phyloP scores from a whole-genome alignment of 768 basidiomycete species.

The Russula compacta region DNA sequence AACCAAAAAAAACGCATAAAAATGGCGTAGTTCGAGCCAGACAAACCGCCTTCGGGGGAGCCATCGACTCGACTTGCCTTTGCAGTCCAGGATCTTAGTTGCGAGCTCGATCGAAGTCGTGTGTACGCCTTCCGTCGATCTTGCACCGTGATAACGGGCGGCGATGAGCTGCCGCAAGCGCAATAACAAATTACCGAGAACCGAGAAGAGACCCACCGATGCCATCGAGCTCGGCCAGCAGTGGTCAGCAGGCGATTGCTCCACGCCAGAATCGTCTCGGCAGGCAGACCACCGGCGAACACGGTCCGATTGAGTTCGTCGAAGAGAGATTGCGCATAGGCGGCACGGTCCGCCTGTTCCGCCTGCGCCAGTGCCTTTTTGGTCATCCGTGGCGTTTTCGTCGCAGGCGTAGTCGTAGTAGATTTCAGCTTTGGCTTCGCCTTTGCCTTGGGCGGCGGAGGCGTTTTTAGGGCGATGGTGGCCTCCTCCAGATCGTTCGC shows the following conservation, averaged over 20 bases:
- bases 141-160: slow-evolving; percentile 19
- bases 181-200: background rate
- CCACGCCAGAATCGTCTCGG: slow-evolving; percentile 14
- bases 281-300: slow-evolving; percentile 13
- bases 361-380: slow-evolving; percentile 16
- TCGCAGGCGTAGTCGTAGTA: background rate
- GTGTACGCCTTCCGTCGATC: slow-evolving; percentile 49
- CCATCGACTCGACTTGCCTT: slow-evolving; percentile 39
- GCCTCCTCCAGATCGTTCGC: background rate
- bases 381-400: slow-evolving; percentile 15
- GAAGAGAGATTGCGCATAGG: slow-evolving; percentile 17
- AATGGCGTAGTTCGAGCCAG: background rate
- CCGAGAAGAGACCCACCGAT: slow-evolving; percentile 4
- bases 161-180: background rate
- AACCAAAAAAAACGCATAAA: background rate
- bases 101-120: slow-evolving; percentile 69
- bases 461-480: background rate
- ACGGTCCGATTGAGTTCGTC: slow-evolving; percentile 17
- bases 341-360: slow-evolving; percentile 15
- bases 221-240: slow-evolving; percentile 20
- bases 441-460: background rate
- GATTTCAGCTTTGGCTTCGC: background rate
- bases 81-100: slow-evolving; percentile 67
- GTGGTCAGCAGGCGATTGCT: slow-evolving; percentile 19
- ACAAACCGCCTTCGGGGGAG: background rate